These are phyloP conservation scores for Suillus decipiens DNA, from an alignment of 768 basidiomycete genomes.

Conservation along the genomic window DNA sequence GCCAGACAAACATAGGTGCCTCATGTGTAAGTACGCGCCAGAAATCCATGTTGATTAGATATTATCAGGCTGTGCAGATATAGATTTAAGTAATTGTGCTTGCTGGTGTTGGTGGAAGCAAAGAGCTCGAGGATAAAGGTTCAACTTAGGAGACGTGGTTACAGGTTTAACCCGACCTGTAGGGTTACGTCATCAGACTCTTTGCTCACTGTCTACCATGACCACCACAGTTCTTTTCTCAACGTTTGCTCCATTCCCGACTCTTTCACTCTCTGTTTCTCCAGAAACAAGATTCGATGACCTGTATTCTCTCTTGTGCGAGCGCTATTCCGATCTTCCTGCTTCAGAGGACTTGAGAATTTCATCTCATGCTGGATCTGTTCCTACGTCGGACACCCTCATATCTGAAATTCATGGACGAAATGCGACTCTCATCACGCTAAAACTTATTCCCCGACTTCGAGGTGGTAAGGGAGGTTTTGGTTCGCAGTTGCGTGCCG, in stretches of 20 bases:
- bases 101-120: not conserved
- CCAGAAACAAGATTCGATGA: slow-evolving; percentile 40
- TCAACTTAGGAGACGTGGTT: not conserved
- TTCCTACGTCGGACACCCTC: slow-evolving; percentile 29
- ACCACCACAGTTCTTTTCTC: slow-evolving; percentile 56
- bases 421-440: slow-evolving; percentile 48
- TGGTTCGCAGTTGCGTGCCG: slow-evolving; percentile 93
- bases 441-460: slow-evolving; percentile 75
- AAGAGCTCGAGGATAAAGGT: not conserved
- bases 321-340: slow-evolving; percentile 52
- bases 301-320: slow-evolving; percentile 45
- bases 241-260: slow-evolving; percentile 61
- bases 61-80: not conserved
- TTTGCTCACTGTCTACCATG: slow-evolving; percentile 34
- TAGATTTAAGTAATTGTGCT: not conserved
- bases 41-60: slow-evolving; percentile 15
- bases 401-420: slow-evolving; percentile 39
- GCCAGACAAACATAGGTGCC: slow-evolving; percentile 53
- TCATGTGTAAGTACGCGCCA: slow-evolving; percentile 17
- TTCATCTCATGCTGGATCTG: slow-evolving; percentile 39
- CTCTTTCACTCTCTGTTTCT: slow-evolving; percentile 49
- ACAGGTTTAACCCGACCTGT: not conserved
- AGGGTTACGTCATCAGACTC: slow-evolving; percentile 9
- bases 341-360: slow-evolving; percentile 41
- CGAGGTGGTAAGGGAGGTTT: slow-evolving; percentile 97